These are phyloP conservation scores for Neonectria hederae DNA, from an alignment of 2,329 filamentous ascomycete genomes.

Conservation along the genomic window DNA sequence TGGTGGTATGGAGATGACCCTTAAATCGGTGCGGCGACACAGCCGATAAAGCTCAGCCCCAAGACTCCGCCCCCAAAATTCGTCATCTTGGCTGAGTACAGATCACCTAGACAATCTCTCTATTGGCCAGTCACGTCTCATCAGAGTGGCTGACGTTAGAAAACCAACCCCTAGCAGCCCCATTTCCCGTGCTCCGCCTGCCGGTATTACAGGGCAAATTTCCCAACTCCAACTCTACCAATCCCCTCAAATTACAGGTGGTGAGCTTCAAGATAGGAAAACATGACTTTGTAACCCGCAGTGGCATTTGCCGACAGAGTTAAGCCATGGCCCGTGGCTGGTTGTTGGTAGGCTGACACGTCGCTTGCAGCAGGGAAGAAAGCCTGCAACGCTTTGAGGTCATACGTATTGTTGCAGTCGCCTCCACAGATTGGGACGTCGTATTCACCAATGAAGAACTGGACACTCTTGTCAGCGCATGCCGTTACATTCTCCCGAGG, in stretches of 20 bases:
- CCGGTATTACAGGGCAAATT: background rate
- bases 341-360: conserved; percentile 45
- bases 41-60: no score
- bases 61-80: no score
- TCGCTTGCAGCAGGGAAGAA: conserved; percentile 44
- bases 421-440: conserved; percentile 49
- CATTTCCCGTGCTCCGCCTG: background rate
- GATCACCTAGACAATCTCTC: background rate
- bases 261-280: conserved; percentile 4
- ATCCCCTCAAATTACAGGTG: no score
- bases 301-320: conserved; percentile 50
- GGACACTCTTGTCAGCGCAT: no score
- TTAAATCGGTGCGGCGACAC: no score
- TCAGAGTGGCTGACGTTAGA: background rate
- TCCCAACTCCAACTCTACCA: background rate
- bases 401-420: conserved; percentile 45
- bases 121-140: background rate
- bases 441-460: conserved; percentile 43
- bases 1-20: no score
- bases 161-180: background rate
- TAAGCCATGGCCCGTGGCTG: conserved; percentile 49
- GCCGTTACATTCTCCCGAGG: no score
- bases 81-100: no score
- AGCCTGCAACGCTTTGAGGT: conserved; percentile 15
- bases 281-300: conserved; percentile 41